Percentiles rank a stretch among this genome's conserved stretches.
Conservation (phyloP, 108 stramenopile species). For the Craspedostauros australis region DNA sequence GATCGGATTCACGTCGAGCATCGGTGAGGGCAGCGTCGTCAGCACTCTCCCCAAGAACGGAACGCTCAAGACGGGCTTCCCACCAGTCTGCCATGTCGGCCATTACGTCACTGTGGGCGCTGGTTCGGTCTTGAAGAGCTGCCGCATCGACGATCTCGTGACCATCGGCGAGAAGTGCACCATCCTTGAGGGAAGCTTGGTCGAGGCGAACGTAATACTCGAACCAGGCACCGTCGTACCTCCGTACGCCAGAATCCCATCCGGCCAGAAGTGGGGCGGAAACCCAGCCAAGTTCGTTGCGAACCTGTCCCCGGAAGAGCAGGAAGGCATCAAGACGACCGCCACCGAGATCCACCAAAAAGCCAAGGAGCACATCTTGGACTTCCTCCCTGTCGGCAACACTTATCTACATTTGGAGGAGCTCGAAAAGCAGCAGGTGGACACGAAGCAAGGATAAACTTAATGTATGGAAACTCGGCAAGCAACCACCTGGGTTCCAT, state of each 20-base stretch:
- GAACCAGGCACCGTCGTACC: slow-evolving; percentile 90
- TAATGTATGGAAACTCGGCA: too few species aligned
- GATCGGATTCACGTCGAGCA: slow-evolving; percentile 76
- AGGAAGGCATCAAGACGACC: slow-evolving; percentile 55
- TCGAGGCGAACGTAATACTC: slow-evolving; percentile 79
- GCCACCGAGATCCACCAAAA: slow-evolving; percentile 53
- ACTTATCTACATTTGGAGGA: slow-evolving; percentile 87
- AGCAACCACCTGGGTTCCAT: too few species aligned
- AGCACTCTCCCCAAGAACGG: slow-evolving; percentile 60
- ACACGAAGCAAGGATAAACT: too few species aligned
- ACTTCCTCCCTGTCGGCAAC: slow-evolving; percentile 86
- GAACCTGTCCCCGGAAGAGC: slow-evolving; percentile 64
- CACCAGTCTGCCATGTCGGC: slow-evolving; percentile 76
- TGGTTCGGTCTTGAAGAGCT: slow-evolving; percentile 72
- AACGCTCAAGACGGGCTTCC: slow-evolving; percentile 65
- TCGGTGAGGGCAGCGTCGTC: slow-evolving; percentile 89
- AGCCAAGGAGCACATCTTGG: slow-evolving; percentile 80
- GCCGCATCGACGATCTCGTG: slow-evolving; percentile 79
- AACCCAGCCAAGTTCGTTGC: slow-evolving; percentile 84
- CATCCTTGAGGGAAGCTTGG: slow-evolving; percentile 82
- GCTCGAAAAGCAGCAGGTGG: too few species aligned
- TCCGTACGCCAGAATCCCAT: slow-evolving; percentile 77
- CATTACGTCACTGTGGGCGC: slow-evolving; percentile 81
- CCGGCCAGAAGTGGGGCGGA: slow-evolving; percentile 88
- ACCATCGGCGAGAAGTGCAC: slow-evolving; percentile 83